Evolutionary conservation across 768 basidiomycete genomes (phyloP).

Genomic region (Phaffia australis): DNA sequence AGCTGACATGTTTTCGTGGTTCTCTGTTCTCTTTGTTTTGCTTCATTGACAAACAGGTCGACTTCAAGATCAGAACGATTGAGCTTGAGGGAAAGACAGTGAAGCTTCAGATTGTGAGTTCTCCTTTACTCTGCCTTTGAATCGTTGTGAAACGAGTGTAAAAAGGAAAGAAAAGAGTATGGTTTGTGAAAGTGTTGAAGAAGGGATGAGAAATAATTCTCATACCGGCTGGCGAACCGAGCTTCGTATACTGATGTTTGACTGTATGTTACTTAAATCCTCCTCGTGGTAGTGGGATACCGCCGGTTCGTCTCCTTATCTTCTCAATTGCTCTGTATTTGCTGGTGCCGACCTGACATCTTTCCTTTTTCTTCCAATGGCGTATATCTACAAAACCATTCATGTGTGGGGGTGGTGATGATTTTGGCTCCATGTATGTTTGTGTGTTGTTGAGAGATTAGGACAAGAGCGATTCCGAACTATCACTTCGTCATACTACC

Average conservation of each 20-base stretch:
- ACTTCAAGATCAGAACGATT: constrained; percentile 27
- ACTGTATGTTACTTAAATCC: neutral
- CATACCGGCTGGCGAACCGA: too few species aligned
- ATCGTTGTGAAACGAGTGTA: too few species aligned
- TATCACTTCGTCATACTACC: constrained; percentile 28
- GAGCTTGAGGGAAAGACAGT: constrained; percentile 28
- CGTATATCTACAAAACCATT: neutral
- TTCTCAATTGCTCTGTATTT: neutral
- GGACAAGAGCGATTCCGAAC: constrained; percentile 28
- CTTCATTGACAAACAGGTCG: constrained; percentile 10
- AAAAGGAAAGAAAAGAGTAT: neutral
- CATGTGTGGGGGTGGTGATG: neutral
- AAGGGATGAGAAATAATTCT: too few species aligned
- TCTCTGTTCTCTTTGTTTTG: neutral
- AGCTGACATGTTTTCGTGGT: neutral
- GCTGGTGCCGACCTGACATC: neutral
- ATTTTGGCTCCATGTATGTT: neutral
- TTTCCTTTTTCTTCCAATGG: neutral
- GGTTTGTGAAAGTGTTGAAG: neutral
- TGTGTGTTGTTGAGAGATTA: neutral
- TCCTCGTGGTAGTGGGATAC: constrained; percentile 18
- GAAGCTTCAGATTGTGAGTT: constrained; percentile 27
- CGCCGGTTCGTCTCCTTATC: constrained; percentile 16
- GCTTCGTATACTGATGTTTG: neutral
- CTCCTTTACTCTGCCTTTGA: neutral